Evolutionary conservation across 2,329 filamentous ascomycete genomes (phyloP).

Genomic region (Pleomassaria siparia): DNA sequence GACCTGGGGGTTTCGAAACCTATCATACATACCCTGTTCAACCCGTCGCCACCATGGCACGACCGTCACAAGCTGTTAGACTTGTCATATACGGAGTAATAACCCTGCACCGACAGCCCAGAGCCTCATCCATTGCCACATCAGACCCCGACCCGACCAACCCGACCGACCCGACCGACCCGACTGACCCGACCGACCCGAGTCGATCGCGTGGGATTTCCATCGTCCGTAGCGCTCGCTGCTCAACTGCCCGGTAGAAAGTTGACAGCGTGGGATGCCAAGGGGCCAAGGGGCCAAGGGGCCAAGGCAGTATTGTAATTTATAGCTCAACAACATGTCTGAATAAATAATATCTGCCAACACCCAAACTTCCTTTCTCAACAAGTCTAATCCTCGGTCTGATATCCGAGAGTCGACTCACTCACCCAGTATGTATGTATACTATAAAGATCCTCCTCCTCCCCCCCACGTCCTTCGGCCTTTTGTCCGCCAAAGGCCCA

Average conservation of each 20-base stretch:
- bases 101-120: constrained; percentile 11
- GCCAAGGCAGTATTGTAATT: constrained; percentile 13
- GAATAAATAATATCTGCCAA: constrained; percentile 6
- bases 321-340: constrained; percentile 20
- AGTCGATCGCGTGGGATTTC: constrained; percentile 24
- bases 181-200: constrained; percentile 13
- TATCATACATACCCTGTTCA: not conserved
- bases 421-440: too few relatives aligned
- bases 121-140: constrained; percentile 12
- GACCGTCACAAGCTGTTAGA: constrained; percentile 7
- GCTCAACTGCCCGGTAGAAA: constrained; percentile 16
- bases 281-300: too few relatives aligned
- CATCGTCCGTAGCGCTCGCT: constrained; percentile 15
- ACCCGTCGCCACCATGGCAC: not conserved
- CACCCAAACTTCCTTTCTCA: constrained; percentile 14
- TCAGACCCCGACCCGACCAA: constrained; percentile 13
- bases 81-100: too few relatives aligned
- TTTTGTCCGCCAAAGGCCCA: not conserved
- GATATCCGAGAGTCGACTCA: not conserved
- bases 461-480: constrained; percentile 3
- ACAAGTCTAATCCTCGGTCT: constrained; percentile 8
- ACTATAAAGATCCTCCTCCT: too few relatives aligned
- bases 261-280: constrained; percentile 28
- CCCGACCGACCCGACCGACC: constrained; percentile 13
- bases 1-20: constrained; percentile 1